A percentile compares a stretch with the other conserved stretches of the same genome.
These are phyloP conservation scores for Hyaloscypha hepaticicola DNA, from an alignment of 495 filamentous ascomycete species.

Conservation along the genomic window DNA sequence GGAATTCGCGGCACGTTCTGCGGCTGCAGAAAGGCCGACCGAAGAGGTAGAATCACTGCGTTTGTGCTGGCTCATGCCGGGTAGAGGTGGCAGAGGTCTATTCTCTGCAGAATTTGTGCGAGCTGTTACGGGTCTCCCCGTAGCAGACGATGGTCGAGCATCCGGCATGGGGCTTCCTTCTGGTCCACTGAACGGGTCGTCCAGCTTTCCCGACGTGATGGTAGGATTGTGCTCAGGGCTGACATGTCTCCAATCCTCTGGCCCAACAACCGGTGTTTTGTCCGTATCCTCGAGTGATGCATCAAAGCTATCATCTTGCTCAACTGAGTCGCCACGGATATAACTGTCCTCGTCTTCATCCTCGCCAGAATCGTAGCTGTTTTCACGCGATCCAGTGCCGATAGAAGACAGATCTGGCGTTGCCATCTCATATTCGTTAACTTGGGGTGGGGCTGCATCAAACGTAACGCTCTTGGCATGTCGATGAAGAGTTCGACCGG, in stretches of 20 bases:
- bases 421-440: slow-evolving; percentile 97
- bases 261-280: slow-evolving; percentile 94
- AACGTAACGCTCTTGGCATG: slow-evolving; percentile 97
- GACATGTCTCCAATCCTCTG: slow-evolving; percentile 91
- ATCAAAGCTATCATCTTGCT: slow-evolving; percentile 88
- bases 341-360: slow-evolving; percentile 74
- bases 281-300: slow-evolving; percentile 91
- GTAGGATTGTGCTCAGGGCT: slow-evolving; percentile 48
- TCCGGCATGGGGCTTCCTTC: slow-evolving; percentile 63
- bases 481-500: slow-evolving; percentile 62
- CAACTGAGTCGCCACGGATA: slow-evolving; percentile 60
- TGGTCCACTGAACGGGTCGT: slow-evolving; percentile 66
- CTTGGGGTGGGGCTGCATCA: slow-evolving; percentile 85
- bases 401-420: slow-evolving; percentile 91
- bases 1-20: slow-evolving; percentile 59
- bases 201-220: slow-evolving; percentile 53
- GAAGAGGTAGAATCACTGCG: slow-evolving; percentile 45
- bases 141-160: slow-evolving; percentile 28
- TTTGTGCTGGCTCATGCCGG: slow-evolving; percentile 44
- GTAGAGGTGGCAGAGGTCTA: slow-evolving; percentile 73
- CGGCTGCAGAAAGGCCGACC: slow-evolving; percentile 53
- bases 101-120: slow-evolving; percentile 70
- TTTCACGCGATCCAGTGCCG: slow-evolving; percentile 82
- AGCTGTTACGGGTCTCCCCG: slow-evolving; percentile 35
- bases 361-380: slow-evolving; percentile 79